These are phyloP conservation scores for Plasmodium gaboni DNA, from an alignment of 169 alveolate species.

Conservation along the genomic window DNA sequence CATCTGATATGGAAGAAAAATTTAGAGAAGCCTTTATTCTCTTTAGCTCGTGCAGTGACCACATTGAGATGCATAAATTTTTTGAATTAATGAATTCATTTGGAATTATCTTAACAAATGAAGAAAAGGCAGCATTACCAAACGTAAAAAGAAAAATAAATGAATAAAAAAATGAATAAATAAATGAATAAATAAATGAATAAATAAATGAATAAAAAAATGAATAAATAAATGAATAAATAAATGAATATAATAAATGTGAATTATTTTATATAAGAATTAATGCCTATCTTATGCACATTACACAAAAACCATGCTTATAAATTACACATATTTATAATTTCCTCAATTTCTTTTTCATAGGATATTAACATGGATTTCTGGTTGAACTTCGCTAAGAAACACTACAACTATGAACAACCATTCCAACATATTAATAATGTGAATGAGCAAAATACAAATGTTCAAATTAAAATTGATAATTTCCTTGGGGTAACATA, in stretches of 20 bases:
- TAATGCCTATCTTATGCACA: too few species aligned
- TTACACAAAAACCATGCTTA: not conserved
- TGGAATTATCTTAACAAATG: constrained; percentile 43
- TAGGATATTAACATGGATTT: constrained; percentile 52
- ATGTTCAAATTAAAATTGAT: constrained; percentile 25
- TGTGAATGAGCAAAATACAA: constrained; percentile 18
- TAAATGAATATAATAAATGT: not conserved
- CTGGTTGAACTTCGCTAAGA: constrained; percentile 57
- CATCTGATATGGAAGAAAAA: constrained; percentile 54
- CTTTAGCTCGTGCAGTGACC: constrained; percentile 57
- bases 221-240: too few species aligned
- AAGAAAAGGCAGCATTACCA: constrained; percentile 63
- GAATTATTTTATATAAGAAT: too few species aligned
- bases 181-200: too few species aligned
- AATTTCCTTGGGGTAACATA: constrained; percentile 54
- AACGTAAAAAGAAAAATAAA: not conserved
- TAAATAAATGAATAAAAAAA: too few species aligned
- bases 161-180: not conserved
- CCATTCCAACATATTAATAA: constrained; percentile 29
- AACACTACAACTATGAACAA: constrained; percentile 39
- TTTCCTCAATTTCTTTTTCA: constrained; percentile 1
- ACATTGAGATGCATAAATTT: constrained; percentile 22
- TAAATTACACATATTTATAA: not conserved
- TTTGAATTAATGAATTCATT: constrained; percentile 56
- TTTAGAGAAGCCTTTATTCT: constrained; percentile 70